Base-by-base conservation (phyloP, 2,329 filamentous ascomycete genomes). In the Tolypocladium nubicola region DNA sequence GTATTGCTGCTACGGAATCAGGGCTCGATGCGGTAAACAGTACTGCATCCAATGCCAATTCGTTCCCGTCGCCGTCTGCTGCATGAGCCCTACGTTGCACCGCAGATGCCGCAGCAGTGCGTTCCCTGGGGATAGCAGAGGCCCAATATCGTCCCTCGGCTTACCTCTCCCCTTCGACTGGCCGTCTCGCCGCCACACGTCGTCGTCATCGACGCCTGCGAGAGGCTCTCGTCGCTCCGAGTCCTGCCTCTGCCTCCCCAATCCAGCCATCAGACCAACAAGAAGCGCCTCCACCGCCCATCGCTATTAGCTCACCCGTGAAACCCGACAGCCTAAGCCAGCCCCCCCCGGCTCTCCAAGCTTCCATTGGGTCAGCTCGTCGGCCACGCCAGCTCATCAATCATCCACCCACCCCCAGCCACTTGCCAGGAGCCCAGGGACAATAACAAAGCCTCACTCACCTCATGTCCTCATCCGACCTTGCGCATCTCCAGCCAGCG, bases 331-430 rank as follows among this genome's bases (percentile, higher is more conserved):
- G 52, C 49, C 59, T 54, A 57, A 49, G 30, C 59, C 54, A 61
- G 60, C 56, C 60, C 62, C 65, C 68, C 68, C 61, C 9, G 62
- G 67, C 61, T 54, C 52, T 14, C n/a, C 57, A 62, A 57, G 60
- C 63, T 63, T 60, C 64, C 61, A 73, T 73, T 73, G 71, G 71
- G 60, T 64, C 62, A 68, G 63, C 62, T 63, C 63, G 61, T 65
- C 70, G 65, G 70, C 69, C 72, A 56, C 70, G 71, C 71, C 71
- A 73, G 62, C 71, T 68, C 71, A 73, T 73, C 71, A 72, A 56
- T 55, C 60, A 57, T 56, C 58, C 56, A 45, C 61, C 62, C 59
- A 56, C 57, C 58, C 62, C 56, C 47, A 58, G 33, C 54, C 45
- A 49, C 47, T 21, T 50, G 30, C 33, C 57, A 30, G 30, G 38